Evolutionary conservation across 768 basidiomycete species (phyloP).

Genomic region (Lactifluus piperatus): DNA sequence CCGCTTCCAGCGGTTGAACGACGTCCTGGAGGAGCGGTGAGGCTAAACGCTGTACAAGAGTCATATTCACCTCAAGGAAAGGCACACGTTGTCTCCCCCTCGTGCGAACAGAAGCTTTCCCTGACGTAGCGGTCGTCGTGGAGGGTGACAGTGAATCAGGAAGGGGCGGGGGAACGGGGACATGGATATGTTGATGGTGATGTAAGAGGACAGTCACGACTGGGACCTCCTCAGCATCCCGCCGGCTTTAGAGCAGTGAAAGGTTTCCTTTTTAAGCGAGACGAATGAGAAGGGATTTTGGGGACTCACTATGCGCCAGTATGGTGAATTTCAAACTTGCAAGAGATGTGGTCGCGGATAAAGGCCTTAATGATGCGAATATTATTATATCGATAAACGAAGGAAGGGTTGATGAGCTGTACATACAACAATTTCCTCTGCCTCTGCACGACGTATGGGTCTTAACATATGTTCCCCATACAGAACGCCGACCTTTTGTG

Average conservation of each 20-base stretch:
- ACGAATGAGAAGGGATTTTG: background rate
- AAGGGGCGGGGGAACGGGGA: slow-evolving; percentile 32
- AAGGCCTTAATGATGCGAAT: slow-evolving; percentile 33
- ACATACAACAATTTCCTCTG: slow-evolving; percentile 39
- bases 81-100: slow-evolving; percentile 20
- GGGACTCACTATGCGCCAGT: slow-evolving; percentile 49
- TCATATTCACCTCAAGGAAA: slow-evolving; percentile 19
- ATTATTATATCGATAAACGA: background rate
- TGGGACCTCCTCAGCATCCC: slow-evolving; percentile 31
- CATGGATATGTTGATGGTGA: slow-evolving; percentile 37
- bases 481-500: slow-evolving; percentile 32
- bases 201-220: slow-evolving; percentile 37
- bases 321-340: slow-evolving; percentile 41
- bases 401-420: background rate
- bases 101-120: background rate
- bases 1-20: slow-evolving; percentile 34
- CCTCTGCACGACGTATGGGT: slow-evolving; percentile 33
- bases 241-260: slow-evolving; percentile 34
- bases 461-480: slow-evolving; percentile 35
- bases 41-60: slow-evolving; percentile 3
- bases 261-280: background rate
- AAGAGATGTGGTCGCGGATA: slow-evolving; percentile 37
- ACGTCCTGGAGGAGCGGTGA: slow-evolving; percentile 32
- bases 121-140: background rate
- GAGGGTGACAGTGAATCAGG: background rate